Evolutionary conservation across 108 stramenopile species (phyloP), one percentile per base, ranked within the genome.

Genomic region (Seminavis robusta): DNA sequence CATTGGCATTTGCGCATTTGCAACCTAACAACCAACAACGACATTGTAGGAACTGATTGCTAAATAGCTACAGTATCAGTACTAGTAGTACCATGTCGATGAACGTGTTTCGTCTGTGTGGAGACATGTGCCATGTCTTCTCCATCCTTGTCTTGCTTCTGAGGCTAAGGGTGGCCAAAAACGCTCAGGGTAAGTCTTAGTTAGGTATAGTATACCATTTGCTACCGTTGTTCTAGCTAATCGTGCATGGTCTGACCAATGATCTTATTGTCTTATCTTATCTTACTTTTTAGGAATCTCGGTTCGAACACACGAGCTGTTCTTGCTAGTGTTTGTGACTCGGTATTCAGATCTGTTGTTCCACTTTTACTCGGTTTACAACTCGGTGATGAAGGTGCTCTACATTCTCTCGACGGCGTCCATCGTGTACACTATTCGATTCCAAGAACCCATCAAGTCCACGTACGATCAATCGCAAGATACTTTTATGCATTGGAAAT

Each of bases 51-150:
- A n/a, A n/a, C n/a, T n/a, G n/a, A n/a, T n/a, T n/a, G n/a, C n/a
- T n/a, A n/a, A n/a, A n/a, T n/a, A n/a, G n/a, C n/a, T n/a, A n/a
- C n/a, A n/a, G n/a, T n/a, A n/a, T n/a, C n/a, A n/a, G n/a, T n/a
- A n/a, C n/a, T 45, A 45, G 10, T 17, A 16, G 47, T 27, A 56
- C 4, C 19, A 59, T 59, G 57, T 33, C 30, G 19, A 92, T 92
- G 91, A 92, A 92, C 52, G 73, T 88, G 38, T 92, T 92, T 77
- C 96, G 98, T 39, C 83, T 99, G 15, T 65, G 64, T 48, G 98
- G 98, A 43, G 98, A 99, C 90, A 97, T 98, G 96, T 88, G 77
- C 53, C 98, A 99, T 73, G 88, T 97, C 30, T 89, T 96, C 56
- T 94, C 92, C 76, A 98, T 98, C 66, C 78, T 97, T 42, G 83